phyloP scores from a whole-genome alignment of 805 yeast genomes.

The Ogataea trehalophila region DNA sequence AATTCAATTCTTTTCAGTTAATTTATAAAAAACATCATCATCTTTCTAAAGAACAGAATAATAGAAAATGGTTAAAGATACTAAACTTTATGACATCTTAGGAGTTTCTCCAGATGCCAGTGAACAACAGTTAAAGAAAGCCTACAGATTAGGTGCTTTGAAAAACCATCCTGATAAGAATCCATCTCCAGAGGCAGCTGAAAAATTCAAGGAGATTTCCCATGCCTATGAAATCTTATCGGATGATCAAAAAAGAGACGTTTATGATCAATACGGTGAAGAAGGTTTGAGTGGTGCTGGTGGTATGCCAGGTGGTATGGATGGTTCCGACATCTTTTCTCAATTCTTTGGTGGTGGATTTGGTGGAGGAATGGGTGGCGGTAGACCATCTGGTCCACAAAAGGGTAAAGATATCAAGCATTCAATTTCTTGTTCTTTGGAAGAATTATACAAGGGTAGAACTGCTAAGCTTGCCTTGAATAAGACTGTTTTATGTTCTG shows the following conservation, averaged over 20 bases:
- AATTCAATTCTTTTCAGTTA: too few relatives aligned
- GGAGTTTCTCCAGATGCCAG: constrained; percentile 69
- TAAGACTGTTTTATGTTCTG: constrained; percentile 82
- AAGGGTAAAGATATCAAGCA: constrained; percentile 91
- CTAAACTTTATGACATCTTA: constrained; percentile 68
- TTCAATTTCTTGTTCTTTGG: constrained; percentile 77
- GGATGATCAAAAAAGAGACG: constrained; percentile 82
- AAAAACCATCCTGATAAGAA: constrained; percentile 83
- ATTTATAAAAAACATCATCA: too few relatives aligned
- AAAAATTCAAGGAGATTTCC: constrained; percentile 87
- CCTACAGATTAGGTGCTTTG: constrained; percentile 76
- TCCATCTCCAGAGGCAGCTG: constrained; percentile 87
- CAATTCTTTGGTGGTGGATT: constrained; percentile 62
- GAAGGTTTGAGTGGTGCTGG: constrained; percentile 83
- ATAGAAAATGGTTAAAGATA: constrained; percentile 82
- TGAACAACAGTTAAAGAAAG: constrained; percentile 72
- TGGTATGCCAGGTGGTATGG: constrained; percentile 52
- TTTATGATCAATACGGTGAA: constrained; percentile 87
- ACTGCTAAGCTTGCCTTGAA: constrained; percentile 90
- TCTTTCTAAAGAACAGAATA: too few relatives aligned
- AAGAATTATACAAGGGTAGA: constrained; percentile 92
- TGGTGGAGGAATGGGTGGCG: constrained; percentile 37
- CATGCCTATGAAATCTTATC: constrained; percentile 85
- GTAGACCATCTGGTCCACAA: constrained; percentile 76
- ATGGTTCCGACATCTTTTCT: constrained; percentile 46